Percentiles rank a stretch among this genome's conserved stretches.
phyloP scores from a whole-genome alignment of 352 stramenopile species.

The Globisporangium heterothallicum region DNA sequence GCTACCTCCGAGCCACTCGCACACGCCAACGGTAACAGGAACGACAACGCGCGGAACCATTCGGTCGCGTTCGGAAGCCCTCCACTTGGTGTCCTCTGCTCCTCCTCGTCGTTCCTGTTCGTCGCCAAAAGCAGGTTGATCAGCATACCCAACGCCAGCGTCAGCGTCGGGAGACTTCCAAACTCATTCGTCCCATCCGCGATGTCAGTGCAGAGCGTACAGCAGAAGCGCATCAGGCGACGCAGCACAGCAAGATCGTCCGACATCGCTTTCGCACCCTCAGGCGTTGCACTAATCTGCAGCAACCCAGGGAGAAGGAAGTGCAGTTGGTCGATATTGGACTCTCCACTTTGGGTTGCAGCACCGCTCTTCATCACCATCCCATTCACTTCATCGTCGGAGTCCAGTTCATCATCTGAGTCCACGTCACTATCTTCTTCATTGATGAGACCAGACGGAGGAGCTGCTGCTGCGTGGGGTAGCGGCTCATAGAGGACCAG shows the following conservation, averaged over 20 bases:
- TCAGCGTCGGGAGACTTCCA: conserved; percentile 54
- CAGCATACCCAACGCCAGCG: conserved; percentile 66
- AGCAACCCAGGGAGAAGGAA: conserved; percentile 79
- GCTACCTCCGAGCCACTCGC: conserved; percentile 48
- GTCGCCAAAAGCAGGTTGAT: conserved; percentile 75
- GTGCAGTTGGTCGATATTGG: conserved; percentile 65
- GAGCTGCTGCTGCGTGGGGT: conserved; percentile 1
- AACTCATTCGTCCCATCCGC: conserved; percentile 17
- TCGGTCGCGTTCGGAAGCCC: conserved; percentile 47
- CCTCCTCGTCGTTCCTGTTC: conserved; percentile 21
- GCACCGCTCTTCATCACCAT: conserved; percentile 27
- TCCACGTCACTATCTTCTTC: conserved; percentile 27
- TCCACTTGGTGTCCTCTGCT: conserved; percentile 12
- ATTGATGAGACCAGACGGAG: conserved; percentile 1
- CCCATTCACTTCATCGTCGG: conserved; percentile 59
- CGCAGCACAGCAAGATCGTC: conserved; percentile 56
- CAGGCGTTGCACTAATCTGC: conserved; percentile 62
- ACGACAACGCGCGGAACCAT: conserved; percentile 68
- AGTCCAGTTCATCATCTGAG: conserved; percentile 70
- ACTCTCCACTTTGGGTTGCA: conserved; percentile 18
- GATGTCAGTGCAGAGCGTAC: conserved; percentile 55
- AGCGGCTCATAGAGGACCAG: conserved; percentile 61
- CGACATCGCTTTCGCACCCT: conserved; percentile 49
- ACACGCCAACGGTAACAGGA: conserved; percentile 71
- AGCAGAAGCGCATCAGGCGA: conserved; percentile 74